phyloP scores from a whole-genome alignment of 2,329 filamentous ascomycete genomes.

The Colletotrichum agaves region DNA sequence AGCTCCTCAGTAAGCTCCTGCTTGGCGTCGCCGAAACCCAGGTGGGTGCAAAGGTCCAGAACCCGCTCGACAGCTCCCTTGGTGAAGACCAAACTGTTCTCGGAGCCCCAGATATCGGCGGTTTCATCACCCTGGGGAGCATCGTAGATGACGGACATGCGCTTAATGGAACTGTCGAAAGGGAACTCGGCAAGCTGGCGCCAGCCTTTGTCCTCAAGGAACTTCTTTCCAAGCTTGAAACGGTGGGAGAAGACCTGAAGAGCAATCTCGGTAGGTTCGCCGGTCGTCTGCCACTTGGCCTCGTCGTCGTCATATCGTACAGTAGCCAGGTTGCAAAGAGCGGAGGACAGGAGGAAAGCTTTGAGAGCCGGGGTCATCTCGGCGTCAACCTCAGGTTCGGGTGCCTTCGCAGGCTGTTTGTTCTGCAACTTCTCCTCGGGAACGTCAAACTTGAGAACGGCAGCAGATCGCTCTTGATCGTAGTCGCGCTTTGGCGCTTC shows the following conservation, averaged over 20 bases:
- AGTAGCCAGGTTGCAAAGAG: conserved; percentile 74
- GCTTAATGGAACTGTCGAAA: conserved; percentile 83
- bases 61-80: conserved; percentile 72
- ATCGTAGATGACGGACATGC: conserved; percentile 81
- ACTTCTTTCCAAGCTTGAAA: conserved; percentile 69
- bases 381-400: conserved; percentile 50
- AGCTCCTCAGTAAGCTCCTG: conserved; percentile 61
- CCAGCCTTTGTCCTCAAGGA: conserved; percentile 65
- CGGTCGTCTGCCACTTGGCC: conserved; percentile 72
- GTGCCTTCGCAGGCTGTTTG: conserved; percentile 43
- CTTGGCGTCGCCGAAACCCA: conserved; percentile 55
- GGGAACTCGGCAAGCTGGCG: conserved; percentile 76
- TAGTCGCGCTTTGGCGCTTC: conserved; percentile 60
- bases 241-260: conserved; percentile 80
- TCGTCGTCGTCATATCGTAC: conserved; percentile 66
- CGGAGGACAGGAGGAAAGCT: conserved; percentile 64
- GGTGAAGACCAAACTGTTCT: conserved; percentile 66
- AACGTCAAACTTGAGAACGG: conserved; percentile 71
- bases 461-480: conserved; percentile 68
- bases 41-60: conserved; percentile 64
- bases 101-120: conserved; percentile 50
- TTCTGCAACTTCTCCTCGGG: conserved; percentile 64
- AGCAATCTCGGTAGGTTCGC: conserved; percentile 80
- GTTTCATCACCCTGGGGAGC: conserved; percentile 52
- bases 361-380: conserved; percentile 61